These are phyloP conservation scores for Adansonia grandidieri DNA, from an alignment of 441 rosid genomes.

Conservation along the genomic window DNA sequence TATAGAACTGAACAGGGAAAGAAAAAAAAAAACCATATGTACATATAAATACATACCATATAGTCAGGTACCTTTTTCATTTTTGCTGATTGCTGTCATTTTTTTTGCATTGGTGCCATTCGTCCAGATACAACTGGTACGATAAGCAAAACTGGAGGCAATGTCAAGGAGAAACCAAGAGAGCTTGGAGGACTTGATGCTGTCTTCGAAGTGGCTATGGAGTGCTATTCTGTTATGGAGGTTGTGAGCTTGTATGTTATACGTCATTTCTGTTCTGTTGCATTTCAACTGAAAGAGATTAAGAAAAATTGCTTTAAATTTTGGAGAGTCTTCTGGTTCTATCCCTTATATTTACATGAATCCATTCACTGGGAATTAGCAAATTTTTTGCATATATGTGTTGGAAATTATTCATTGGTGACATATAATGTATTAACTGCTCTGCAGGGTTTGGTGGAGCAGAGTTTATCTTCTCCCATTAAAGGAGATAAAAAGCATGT, in stretches of 20 bases:
- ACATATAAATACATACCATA: neutral
- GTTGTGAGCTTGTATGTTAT: slow-evolving; percentile 74
- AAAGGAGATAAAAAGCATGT: slow-evolving; percentile 46
- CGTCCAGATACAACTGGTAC: slow-evolving; percentile 75
- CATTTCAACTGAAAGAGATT: slow-evolving; percentile 8
- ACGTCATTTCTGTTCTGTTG: slow-evolving; percentile 30
- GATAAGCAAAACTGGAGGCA: slow-evolving; percentile 76
- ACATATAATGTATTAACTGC: slow-evolving; percentile 14
- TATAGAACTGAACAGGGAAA: neutral
- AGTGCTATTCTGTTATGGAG: slow-evolving; percentile 86
- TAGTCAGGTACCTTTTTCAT: neutral
- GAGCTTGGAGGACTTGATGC: slow-evolving; percentile 95
- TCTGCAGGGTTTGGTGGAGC: slow-evolving; percentile 63
- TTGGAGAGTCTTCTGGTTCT: neutral
- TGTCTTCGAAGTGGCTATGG: slow-evolving; percentile 80
- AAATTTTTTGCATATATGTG: neutral
- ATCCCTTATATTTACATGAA: neutral
- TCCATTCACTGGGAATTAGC: neutral
- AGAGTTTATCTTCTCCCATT: slow-evolving; percentile 40
- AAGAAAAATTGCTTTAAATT: slow-evolving; percentile 16
- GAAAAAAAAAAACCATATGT: neutral
- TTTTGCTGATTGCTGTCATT: slow-evolving; percentile 24
- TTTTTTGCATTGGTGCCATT: slow-evolving; percentile 27
- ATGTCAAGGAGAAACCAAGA: slow-evolving; percentile 90
- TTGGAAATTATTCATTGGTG: neutral